Evolutionary conservation across 306 rosid species (phyloP), one percentile per base, ranked within the genome.

Genomic region (Medicago lupulina): DNA sequence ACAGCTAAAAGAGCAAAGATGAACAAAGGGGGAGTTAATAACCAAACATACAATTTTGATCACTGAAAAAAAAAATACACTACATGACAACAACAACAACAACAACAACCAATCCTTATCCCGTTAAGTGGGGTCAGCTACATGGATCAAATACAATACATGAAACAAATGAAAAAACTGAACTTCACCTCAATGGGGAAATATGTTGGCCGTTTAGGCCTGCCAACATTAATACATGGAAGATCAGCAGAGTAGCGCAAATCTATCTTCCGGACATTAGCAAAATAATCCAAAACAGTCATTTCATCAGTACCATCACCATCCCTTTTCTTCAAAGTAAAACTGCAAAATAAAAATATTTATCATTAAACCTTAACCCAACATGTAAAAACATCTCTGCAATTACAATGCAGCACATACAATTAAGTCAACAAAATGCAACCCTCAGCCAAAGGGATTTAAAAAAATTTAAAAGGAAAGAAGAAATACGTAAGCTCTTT

Each of bases 201-300:
- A 78, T 65, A 96, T 1, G 99, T 96, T 6, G 99, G 98, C 6
- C 93, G 86, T 79, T 96, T 96, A 2, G 98, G 98, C 88, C 91
- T 96, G 59, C 99, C 99, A 39, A 90, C 98, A 83, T 96, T 96
- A 61, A 96, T 77, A 58, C 99, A 96, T 0, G 99, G 99, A 13
- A 96, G 83, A 59, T 89, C 91, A 0, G 75, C 86, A 67, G 98
- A 96, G 75, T 96, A 96, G 0, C 83, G 88, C 43, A 96, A 81
- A 4, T 85, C 82, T 25, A 92, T 89, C 49, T 87, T 85, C 0
- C 97, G 96, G 47, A 77, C 67, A 46, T 87, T 89, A 4, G 79
- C 87, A 87, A 92, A 96, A 76, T 96, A 96, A 67, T 96, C 94
- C 69, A 82, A 83, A 16, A 96, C 99, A 25, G 98, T 88, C 69